Evolutionary conservation across 345 rosid species (phyloP), one percentile per base, ranked within the genome.

Genomic region (Fremontodendron californicum): DNA sequence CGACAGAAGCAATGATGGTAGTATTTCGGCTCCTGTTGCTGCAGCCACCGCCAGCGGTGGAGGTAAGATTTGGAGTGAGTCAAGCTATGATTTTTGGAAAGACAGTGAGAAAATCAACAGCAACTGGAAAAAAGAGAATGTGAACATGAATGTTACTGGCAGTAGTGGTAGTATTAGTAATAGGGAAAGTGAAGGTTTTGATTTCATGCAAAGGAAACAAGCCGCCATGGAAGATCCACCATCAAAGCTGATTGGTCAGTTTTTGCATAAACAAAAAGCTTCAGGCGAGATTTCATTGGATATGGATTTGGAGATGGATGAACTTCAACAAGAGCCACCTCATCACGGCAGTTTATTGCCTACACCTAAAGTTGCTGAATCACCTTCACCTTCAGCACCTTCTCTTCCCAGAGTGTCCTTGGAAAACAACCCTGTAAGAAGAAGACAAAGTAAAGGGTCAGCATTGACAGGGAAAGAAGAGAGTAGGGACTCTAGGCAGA

Each of bases 251-350:
- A 94, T 94, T 11, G 87, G 84, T 45, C 90, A 85, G 82, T 94
- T 94, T 78, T 83, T 92, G 63, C 90, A 88, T 78, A 82, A 86
- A 25, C 98, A 94, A 46, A 80, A 84, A 77, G 96, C 90, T 54
- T 91, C 93, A 6, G 91, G 97, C 0, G 91, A 91, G 64, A 79
- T 87, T 78, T 86, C 86, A 15, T 79, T 94, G 29, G 96, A 94
- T 80, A 78, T 91, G 83, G 97, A 92, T 78, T 78, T 88, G 51
- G 89, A 84, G 61, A 94, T 92, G 90, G 87, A 82, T 1, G 94
- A 94, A 86, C 88, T 90, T 35, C 89, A 86, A 42, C 79, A 80
- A 21, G 15, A 29, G 21, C 73, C 31, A 2, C 10, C 12, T 3
- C 73, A 46, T 45, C 37, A 45, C 19, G 55, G 21, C 35, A 6